phyloP scores from a whole-genome alignment of 2,329 filamentous ascomycete genomes.

The Penicillium italicum region DNA sequence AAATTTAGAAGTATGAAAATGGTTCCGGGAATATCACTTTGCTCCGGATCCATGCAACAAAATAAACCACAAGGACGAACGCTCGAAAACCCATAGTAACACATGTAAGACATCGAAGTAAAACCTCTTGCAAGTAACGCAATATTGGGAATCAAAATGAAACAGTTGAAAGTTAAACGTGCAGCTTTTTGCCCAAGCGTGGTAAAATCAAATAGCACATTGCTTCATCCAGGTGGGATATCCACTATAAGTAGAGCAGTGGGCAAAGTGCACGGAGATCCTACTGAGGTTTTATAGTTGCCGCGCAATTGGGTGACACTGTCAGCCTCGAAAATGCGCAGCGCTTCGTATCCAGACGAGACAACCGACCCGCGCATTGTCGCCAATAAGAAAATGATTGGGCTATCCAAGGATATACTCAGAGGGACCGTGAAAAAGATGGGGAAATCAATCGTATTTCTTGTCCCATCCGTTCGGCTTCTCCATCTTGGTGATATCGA shows the following conservation, averaged over 20 bases:
- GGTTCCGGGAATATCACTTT: constrained; percentile 12
- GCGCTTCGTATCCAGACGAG: constrained; percentile 8
- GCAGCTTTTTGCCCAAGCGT: not conserved
- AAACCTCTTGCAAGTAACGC: not conserved
- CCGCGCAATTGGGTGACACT: constrained; percentile 8
- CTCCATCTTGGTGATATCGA: constrained; percentile 72
- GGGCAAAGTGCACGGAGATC: not conserved
- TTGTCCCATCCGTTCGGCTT: constrained; percentile 85
- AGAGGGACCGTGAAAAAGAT: constrained; percentile 15
- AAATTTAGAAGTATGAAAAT: constrained; percentile 9
- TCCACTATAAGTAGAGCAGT: not conserved
- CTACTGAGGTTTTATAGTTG: constrained; percentile 6
- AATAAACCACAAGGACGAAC: constrained; percentile 8
- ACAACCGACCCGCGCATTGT: constrained; percentile 18
- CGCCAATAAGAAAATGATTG: constrained; percentile 22
- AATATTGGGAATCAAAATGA: constrained; percentile 1
- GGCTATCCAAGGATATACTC: constrained; percentile 18
- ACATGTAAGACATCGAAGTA: constrained; percentile 13
- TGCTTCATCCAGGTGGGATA: not conserved
- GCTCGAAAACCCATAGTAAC: constrained; percentile 18
- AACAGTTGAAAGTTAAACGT: not conserved
- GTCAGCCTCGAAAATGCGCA: constrained; percentile 5
- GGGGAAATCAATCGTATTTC: constrained; percentile 49
- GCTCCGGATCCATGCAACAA: constrained; percentile 21
- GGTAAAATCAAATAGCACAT: not conserved